Percentiles rank a stretch among this genome's conserved stretches.
phyloP scores from a whole-genome alignment of 1,139 yeast species.

The Candida sanyaensis region DNA sequence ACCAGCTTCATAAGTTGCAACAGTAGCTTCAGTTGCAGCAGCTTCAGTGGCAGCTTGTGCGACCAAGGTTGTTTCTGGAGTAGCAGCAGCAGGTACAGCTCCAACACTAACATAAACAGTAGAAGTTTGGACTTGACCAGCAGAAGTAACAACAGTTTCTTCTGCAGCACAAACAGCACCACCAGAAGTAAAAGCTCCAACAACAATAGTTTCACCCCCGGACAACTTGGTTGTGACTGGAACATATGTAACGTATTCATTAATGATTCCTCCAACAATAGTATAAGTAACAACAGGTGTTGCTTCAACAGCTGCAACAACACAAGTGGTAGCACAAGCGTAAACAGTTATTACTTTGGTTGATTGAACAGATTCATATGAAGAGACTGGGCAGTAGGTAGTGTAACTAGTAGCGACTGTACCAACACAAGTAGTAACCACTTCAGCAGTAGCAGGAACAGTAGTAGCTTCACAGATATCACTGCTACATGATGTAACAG shows the following conservation, averaged over 20 bases:
- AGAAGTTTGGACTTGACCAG: conserved; percentile 7
- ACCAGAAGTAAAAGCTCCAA: conserved; percentile 13
- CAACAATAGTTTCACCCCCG: not conserved
- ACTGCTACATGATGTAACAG: conserved; percentile 8
- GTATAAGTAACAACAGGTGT: conserved; percentile 23
- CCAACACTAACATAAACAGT: conserved; percentile 4
- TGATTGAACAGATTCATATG: conserved; percentile 16
- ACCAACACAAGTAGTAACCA: conserved; percentile 31
- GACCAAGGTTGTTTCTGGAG: conserved; percentile 7
- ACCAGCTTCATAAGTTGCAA: conserved; percentile 23
- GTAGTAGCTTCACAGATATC: conserved; percentile 33
- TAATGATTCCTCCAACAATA: not conserved
- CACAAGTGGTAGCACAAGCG: not conserved
- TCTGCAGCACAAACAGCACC: not conserved
- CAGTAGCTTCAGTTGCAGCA: conserved; percentile 27
- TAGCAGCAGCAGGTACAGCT: not conserved
- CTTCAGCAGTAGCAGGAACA: conserved; percentile 31
- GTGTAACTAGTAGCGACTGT: conserved; percentile 21
- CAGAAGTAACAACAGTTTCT: not conserved
- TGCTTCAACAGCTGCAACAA: conserved; percentile 10
- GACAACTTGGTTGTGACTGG: not conserved
- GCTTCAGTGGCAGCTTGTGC: conserved; percentile 23
- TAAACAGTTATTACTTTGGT: conserved; percentile 19
- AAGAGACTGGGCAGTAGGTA: conserved; percentile 24
- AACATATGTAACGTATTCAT: conserved; percentile 3